Evolutionary conservation across 202 grass and related monocot genomes (phyloP).

Genomic region (Dendrocalamus latiflorus): DNA sequence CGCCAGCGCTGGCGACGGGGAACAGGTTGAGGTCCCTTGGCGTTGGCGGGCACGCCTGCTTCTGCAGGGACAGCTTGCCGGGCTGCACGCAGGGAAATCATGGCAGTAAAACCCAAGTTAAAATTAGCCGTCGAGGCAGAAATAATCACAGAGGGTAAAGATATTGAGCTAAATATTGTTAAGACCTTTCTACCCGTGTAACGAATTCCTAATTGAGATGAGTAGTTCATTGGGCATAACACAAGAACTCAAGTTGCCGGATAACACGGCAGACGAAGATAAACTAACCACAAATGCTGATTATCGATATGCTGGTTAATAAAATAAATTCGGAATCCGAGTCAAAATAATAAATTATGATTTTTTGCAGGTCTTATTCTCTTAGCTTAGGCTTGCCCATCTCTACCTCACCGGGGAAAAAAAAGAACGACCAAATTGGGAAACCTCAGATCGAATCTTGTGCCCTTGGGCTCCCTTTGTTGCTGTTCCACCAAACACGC

Average conservation of each 20-base stretch:
- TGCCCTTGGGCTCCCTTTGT: too few relatives aligned
- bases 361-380: neutral
- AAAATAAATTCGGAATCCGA: neutral
- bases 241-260: neutral
- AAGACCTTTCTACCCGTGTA: neutral
- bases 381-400: neutral
- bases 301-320: too few relatives aligned
- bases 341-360: neutral
- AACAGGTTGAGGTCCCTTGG: slow-evolving; percentile 61
- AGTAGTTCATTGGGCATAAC: neutral
- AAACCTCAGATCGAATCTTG: neutral
- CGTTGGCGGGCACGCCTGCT: slow-evolving; percentile 19
- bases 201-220: neutral
- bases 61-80: slow-evolving; percentile 36
- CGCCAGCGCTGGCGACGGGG: slow-evolving; percentile 4
- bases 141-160: neutral
- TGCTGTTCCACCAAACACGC: neutral
- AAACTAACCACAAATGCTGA: neutral
- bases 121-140: neutral
- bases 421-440: neutral
- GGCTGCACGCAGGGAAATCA: slow-evolving; percentile 25
- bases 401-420: neutral
- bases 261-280: neutral
- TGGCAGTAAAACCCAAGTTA: too few relatives aligned
- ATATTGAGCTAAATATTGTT: neutral